phyloP scores from a whole-genome alignment of 352 stramenopile species.

The Phytophthora pini region DNA sequence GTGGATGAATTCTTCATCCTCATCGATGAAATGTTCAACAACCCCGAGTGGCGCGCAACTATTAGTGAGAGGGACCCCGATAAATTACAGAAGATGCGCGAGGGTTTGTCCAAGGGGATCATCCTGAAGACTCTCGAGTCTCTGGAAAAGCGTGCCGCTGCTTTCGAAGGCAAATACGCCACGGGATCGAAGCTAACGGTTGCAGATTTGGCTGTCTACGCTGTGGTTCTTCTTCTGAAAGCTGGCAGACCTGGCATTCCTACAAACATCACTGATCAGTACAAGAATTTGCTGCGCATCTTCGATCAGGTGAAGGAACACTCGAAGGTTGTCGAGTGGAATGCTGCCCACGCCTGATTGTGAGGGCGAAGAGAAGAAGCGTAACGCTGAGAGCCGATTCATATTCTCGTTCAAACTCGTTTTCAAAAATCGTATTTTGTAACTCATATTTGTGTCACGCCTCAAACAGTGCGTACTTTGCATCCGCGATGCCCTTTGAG shows the following conservation, averaged over 20 bases:
- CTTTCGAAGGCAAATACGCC: constrained; percentile 33
- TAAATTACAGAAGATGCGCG: constrained; percentile 46
- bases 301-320: constrained; percentile 37
- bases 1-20: constrained; percentile 52
- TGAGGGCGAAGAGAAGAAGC: too few relatives aligned
- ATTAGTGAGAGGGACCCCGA: constrained; percentile 18
- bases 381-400: too few relatives aligned
- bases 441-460: constrained; percentile 27
- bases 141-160: constrained; percentile 44
- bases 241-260: constrained; percentile 34
- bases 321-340: constrained; percentile 46
- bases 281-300: constrained; percentile 31
- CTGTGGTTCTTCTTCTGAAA: constrained; percentile 32
- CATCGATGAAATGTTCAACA: constrained; percentile 47
- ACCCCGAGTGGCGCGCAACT: constrained; percentile 12
- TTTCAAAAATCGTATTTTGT: too few relatives aligned
- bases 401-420: too few relatives aligned
- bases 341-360: constrained; percentile 1
- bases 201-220: constrained; percentile 54
- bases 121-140: constrained; percentile 40
- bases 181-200: constrained; percentile 39
- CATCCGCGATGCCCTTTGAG: constrained; percentile 63
- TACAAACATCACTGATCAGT: constrained; percentile 34
- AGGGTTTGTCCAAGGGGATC: constrained; percentile 33
- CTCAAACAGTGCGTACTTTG: constrained; percentile 73